Evolutionary conservation across 768 basidiomycete genomes (phyloP), one percentile per base, ranked within the genome.

Genomic region (Paxillus ammoniavirescens): DNA sequence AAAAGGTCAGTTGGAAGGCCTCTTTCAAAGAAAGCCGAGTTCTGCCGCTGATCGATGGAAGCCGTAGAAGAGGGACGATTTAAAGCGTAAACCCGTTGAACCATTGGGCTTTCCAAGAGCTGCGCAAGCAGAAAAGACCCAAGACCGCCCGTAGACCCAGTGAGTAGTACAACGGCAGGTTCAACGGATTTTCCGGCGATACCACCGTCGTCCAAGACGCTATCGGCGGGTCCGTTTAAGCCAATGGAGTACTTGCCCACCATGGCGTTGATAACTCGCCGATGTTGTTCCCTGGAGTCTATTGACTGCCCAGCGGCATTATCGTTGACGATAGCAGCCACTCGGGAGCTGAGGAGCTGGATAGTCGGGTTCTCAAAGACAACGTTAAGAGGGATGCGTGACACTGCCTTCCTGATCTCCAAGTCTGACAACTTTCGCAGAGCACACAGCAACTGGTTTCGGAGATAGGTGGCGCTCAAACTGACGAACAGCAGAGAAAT

Each of bases 301-400:
- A 35, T 12, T 0, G 15, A 30, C 3, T 53, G 54, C 6, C 49
- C 38, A 15, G 21, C 14, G 14, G 30, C 42, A 35, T 50, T 28
- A 3, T 18, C 42, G 4, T n/a, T 41, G 49, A 61, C 54, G 28
- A 66, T 40, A 8, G 47, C 21, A 1, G 43, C 45, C n/a, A 60
- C 49, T 17, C 50, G 66, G 48, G 62, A 61, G 44, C 70, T 66
- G 23, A 75, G 65, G 2, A 61, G 62, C 35, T 69, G 66, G 17
- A 79, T 71, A 2, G 75, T 75, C 2, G 79, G 78, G 26, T 76
- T 63, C 18, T 66, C 61, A 38, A 71, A 73, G 4, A 81, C 70
- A 49, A 75, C 54, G 44, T 64, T 64, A 8, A 59, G 55, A 8
- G 66, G 58, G 4, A 80, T 45, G 2, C 62, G 55, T 2, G 47